Conservation (phyloP, 192 early-diverging fungal species). For the Podila epigama region DNA sequence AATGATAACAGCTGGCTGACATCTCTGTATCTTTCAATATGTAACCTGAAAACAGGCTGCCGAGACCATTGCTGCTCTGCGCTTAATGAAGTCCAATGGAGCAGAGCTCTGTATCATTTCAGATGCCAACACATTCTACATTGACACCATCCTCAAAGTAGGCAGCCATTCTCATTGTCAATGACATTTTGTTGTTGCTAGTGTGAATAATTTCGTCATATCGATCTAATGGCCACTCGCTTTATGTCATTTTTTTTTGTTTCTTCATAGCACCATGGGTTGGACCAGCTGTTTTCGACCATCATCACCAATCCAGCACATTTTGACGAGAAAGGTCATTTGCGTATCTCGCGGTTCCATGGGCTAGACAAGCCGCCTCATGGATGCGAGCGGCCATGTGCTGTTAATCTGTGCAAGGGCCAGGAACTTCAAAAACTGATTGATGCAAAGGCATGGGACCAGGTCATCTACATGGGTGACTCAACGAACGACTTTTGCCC, state of each 20-base stretch:
- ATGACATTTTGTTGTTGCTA: no score
- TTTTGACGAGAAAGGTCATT: constrained; percentile 48
- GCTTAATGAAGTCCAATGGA: constrained; percentile 49
- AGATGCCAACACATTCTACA: constrained; percentile 68
- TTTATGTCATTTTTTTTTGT: neutral
- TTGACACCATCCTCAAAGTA: constrained; percentile 67
- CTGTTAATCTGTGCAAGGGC: constrained; percentile 72
- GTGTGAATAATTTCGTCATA: no score
- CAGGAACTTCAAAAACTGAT: constrained; percentile 38
- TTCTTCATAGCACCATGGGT: constrained; percentile 51
- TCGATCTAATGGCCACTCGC: no score
- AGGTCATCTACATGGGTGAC: constrained; percentile 62
- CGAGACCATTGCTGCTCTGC: constrained; percentile 56
- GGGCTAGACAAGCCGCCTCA: constrained; percentile 47
- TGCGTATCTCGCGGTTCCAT: constrained; percentile 54
- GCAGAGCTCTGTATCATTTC: constrained; percentile 65
- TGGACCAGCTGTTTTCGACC: constrained; percentile 51
- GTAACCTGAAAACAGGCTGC: constrained; percentile 28
- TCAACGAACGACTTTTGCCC: constrained; percentile 64
- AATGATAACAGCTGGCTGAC: neutral
- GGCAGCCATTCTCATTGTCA: neutral
- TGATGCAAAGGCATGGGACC: constrained; percentile 33
- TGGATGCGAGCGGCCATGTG: constrained; percentile 58
- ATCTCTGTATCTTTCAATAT: neutral
- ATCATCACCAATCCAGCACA: constrained; percentile 68